These are phyloP conservation scores for Bauhinia variegata DNA, from an alignment of 306 rosid genomes.

Conservation along the genomic window DNA sequence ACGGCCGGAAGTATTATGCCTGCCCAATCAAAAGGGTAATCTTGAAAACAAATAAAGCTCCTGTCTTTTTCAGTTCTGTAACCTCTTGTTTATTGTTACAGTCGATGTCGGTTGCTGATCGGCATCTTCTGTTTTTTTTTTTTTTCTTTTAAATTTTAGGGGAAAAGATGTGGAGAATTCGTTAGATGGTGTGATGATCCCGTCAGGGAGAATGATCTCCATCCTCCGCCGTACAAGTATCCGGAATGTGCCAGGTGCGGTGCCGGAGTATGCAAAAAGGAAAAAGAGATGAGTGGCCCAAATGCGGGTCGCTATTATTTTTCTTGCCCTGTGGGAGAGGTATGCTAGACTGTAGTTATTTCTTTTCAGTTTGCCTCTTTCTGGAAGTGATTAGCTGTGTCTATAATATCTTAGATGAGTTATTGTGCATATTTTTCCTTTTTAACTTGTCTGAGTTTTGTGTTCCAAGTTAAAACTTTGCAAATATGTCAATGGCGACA, in stretches of 20 bases:
- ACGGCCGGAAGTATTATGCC: conserved; percentile 27
- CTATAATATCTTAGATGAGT: too few species aligned
- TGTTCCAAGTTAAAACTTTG: too few species aligned
- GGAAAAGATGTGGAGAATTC: background rate
- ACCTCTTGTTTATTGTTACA: too few species aligned
- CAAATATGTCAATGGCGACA: too few species aligned
- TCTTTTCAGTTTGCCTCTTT: too few species aligned
- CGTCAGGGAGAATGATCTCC: background rate
- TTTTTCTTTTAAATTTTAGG: background rate
- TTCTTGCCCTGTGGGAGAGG: background rate
- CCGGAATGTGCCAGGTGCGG: background rate
- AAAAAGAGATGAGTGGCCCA: background rate
- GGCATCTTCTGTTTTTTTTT: too few species aligned
- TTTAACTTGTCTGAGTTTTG: too few species aligned
- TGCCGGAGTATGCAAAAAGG: background rate
- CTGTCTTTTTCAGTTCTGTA: background rate
- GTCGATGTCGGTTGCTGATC: too few species aligned
- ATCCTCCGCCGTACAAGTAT: background rate
- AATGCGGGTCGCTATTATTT: background rate
- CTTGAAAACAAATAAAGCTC: background rate
- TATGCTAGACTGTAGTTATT: background rate
- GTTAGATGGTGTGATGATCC: background rate
- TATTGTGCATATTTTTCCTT: too few species aligned
- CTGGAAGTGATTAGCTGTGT: too few species aligned
- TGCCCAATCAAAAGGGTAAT: conserved; percentile 56